These are phyloP conservation scores for Calocybe gangraenosa DNA, from an alignment of 768 basidiomycete genomes.

Conservation along the genomic window DNA sequence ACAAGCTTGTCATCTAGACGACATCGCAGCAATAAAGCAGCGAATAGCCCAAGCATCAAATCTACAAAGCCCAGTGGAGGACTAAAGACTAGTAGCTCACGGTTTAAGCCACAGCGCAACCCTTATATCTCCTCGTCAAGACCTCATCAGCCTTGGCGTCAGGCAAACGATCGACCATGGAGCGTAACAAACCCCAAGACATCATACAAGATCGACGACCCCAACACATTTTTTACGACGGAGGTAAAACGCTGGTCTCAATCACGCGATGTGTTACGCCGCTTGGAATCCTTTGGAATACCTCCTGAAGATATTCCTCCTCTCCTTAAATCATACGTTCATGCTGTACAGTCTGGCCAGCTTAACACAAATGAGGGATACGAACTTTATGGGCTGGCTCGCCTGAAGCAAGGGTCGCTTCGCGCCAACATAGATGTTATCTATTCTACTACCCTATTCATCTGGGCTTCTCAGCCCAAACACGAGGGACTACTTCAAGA, in stretches of 20 bases:
- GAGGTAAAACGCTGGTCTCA: conserved; percentile 37
- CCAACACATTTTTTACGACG: conserved; percentile 26
- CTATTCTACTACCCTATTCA: conserved; percentile 50
- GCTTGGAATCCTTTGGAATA: conserved; percentile 49
- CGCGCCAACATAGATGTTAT: conserved; percentile 43
- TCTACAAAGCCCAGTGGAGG: no score
- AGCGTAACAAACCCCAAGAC: no score
- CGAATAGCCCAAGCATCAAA: no score
- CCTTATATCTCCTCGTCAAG: no score
- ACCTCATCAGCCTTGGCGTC: no score
- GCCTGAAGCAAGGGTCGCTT: conserved; percentile 35
- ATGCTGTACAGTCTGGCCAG: conserved; percentile 31
- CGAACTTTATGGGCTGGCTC: conserved; percentile 34
- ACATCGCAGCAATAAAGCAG: conserved; percentile 1
- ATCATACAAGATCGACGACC: no score
- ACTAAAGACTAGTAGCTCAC: no score
- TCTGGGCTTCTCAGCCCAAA: conserved; percentile 44
- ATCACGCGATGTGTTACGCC: conserved; percentile 25
- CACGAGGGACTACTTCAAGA: conserved; percentile 20
- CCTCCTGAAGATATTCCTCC: conserved; percentile 29
- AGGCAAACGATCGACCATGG: no score
- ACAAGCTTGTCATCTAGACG: conserved; percentile 7
- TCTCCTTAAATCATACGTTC: conserved; percentile 40
- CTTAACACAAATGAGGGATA: conserved; percentile 24
- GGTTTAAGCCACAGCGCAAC: no score